Percentiles rank a stretch among this genome's conserved stretches.
phyloP scores from a whole-genome alignment of 116 monocot genomes.

The Phalaenopsis hybrid region DNA sequence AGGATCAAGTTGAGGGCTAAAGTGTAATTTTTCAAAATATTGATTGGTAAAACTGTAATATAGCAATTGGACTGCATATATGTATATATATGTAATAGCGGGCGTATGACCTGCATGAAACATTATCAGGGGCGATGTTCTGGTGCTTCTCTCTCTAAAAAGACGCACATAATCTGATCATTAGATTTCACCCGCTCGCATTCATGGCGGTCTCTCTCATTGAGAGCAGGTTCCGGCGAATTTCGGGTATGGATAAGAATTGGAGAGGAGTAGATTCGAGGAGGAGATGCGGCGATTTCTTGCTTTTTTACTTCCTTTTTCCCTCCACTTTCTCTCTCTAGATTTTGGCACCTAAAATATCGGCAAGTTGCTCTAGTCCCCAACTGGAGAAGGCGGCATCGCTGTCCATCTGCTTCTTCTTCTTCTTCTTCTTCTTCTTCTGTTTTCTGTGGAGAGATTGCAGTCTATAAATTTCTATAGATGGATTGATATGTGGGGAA shows the following conservation, averaged over 20 bases:
- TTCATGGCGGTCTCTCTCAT: not conserved
- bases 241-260: not conserved
- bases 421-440: not conserved
- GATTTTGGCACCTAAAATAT: too few species aligned
- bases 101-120: not conserved
- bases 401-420: not conserved
- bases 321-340: not conserved
- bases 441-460: not conserved
- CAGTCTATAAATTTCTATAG: not conserved
- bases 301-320: not conserved
- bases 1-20: too few species aligned
- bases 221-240: not conserved
- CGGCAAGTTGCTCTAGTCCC: conserved; percentile 2
- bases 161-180: too few species aligned
- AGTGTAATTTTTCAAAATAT: too few species aligned
- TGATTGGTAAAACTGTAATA: too few species aligned
- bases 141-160: too few species aligned
- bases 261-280: not conserved
- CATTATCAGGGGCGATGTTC: too few species aligned
- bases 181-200: too few species aligned
- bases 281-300: conserved; percentile 3
- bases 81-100: not conserved
- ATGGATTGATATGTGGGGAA: not conserved
- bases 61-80: too few species aligned
- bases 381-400: not conserved